phyloP scores from a whole-genome alignment of 805 yeast genomes.

The Metschnikowia reukaufii region DNA sequence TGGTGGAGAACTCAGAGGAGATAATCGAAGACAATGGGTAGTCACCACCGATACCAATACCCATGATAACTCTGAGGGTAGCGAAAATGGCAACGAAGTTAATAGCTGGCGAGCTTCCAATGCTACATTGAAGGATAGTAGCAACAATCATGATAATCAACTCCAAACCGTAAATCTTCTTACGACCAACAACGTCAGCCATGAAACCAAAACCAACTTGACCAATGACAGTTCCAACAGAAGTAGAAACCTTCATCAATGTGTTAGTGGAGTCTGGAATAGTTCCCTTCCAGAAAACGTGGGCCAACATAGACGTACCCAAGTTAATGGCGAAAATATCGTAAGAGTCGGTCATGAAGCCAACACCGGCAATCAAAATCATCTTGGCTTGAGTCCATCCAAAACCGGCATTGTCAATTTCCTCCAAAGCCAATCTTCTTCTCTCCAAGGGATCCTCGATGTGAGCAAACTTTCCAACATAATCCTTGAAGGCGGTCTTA shows the following conservation, averaged over 20 bases:
- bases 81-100: slow-evolving; percentile 71
- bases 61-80: slow-evolving; percentile 82
- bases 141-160: slow-evolving; percentile 81
- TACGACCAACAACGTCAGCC: slow-evolving; percentile 84
- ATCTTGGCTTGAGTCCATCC: slow-evolving; percentile 84
- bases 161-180: slow-evolving; percentile 83
- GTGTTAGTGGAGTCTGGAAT: slow-evolving; percentile 75
- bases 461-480: slow-evolving; percentile 74
- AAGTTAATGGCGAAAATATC: slow-evolving; percentile 89
- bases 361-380: slow-evolving; percentile 86
- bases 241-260: slow-evolving; percentile 80
- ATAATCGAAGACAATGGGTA: slow-evolving; percentile 92
- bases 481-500: slow-evolving; percentile 84
- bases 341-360: slow-evolving; percentile 90
- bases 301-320: slow-evolving; percentile 74
- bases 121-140: slow-evolving; percentile 71
- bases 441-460: slow-evolving; percentile 83
- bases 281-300: slow-evolving; percentile 66
- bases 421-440: slow-evolving; percentile 81
- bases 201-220: slow-evolving; percentile 80
- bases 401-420: slow-evolving; percentile 74
- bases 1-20: slow-evolving; percentile 88
- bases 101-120: slow-evolving; percentile 72
- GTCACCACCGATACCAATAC: slow-evolving; percentile 98
- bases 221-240: slow-evolving; percentile 92